Evolutionary conservation across 2,329 filamentous ascomycete genomes (phyloP).

Genomic region (Fusarium denticulatum): DNA sequence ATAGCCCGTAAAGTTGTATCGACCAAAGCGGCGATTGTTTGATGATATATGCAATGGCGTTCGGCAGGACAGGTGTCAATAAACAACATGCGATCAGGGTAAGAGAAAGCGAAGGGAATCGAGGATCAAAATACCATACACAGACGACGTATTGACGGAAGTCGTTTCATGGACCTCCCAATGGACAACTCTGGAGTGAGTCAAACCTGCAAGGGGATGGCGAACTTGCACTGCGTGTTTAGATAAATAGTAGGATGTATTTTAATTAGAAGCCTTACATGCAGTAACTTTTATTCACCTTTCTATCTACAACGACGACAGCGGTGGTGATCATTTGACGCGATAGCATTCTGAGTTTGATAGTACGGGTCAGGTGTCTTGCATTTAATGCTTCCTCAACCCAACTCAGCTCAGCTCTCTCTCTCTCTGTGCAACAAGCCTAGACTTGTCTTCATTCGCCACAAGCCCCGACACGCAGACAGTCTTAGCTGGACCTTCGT

Average conservation of each 20-base stretch:
- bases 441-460: constrained; percentile 15
- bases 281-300: constrained; percentile 4
- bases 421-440: not conserved
- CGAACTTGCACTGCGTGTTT: constrained; percentile 40
- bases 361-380: constrained; percentile 21
- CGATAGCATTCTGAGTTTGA: not conserved
- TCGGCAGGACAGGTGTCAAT: constrained; percentile 42
- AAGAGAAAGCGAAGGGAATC: constrained; percentile 35
- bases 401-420: not conserved
- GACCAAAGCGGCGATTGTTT: constrained; percentile 38
- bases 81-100: constrained; percentile 40
- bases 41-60: constrained; percentile 48
- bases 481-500: not conserved
- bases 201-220: constrained; percentile 34
- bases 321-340: not conserved
- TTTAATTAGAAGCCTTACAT: constrained; percentile 55
- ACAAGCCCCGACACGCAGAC: constrained; percentile 1
- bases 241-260: constrained; percentile 52
- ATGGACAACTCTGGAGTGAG: constrained; percentile 18
- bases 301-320: not conserved
- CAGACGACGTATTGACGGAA: constrained; percentile 32
- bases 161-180: constrained; percentile 16
- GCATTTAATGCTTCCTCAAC: constrained; percentile 2
- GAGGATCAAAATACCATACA: constrained; percentile 44
- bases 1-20: constrained; percentile 23